Evolutionary conservation across 257 asterid species (phyloP).

Genomic region (Solanum dulcamara): DNA sequence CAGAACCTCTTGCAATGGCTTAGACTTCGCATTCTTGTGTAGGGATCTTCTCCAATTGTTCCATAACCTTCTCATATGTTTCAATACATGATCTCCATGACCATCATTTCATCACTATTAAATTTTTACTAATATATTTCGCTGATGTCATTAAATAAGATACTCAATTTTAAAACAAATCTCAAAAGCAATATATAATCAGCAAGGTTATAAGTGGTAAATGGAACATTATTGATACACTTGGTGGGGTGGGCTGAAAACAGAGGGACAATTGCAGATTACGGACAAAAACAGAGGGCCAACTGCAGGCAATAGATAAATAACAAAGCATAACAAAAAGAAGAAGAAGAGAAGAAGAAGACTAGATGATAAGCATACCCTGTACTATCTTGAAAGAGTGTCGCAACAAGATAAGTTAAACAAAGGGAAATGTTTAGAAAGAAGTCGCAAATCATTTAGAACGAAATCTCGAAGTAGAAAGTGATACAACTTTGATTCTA

Average conservation of each 20-base stretch:
- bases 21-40: neutral
- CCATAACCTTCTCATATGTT: neutral
- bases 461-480: too few relatives aligned
- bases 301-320: too few relatives aligned
- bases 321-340: too few relatives aligned
- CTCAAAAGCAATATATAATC: too few relatives aligned
- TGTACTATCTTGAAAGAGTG: too few relatives aligned
- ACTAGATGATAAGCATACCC: too few relatives aligned
- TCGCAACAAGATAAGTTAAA: too few relatives aligned
- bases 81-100: neutral
- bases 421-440: too few relatives aligned
- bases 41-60: neutral
- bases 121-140: neutral
- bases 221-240: neutral
- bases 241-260: neutral
- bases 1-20: neutral
- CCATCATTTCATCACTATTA: neutral
- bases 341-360: too few relatives aligned
- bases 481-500: too few relatives aligned
- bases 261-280: neutral
- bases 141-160: neutral
- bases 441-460: too few relatives aligned
- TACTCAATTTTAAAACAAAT: neutral
- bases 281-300: neutral
- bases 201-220: neutral